phyloP scores from a whole-genome alignment of 768 basidiomycete species.

The Mycena polygramma region DNA sequence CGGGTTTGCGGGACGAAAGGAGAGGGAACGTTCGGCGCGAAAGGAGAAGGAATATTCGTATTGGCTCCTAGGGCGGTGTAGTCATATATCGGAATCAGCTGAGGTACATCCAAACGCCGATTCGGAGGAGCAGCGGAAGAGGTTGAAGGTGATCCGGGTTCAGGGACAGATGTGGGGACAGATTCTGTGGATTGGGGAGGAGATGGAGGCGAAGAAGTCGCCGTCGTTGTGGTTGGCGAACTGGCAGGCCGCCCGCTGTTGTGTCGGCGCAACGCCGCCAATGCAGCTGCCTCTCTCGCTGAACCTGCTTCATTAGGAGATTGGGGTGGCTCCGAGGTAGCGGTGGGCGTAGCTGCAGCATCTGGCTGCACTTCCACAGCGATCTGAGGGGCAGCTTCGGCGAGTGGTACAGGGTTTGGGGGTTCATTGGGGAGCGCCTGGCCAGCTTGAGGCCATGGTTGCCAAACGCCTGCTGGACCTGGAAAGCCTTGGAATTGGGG shows the following conservation, averaged over 20 bases:
- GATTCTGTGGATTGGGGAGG: conserved; percentile 17
- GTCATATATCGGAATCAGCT: conserved; percentile 51
- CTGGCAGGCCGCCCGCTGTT: conserved; percentile 37
- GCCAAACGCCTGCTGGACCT: conserved; percentile 76
- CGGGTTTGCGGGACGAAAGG: conserved; percentile 16
- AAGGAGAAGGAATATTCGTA: conserved; percentile 13
- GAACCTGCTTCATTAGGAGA: conserved; percentile 27
- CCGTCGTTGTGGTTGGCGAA: neutral
- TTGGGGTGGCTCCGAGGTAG: conserved; percentile 10
- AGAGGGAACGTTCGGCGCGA: conserved; percentile 3
- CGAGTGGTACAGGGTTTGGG: neutral
- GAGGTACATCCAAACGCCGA: conserved; percentile 39
- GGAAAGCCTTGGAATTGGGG: conserved; percentile 74
- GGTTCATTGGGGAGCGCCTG: conserved; percentile 31
- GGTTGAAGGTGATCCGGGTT: conserved; percentile 14
- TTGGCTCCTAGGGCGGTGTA: conserved; percentile 35
- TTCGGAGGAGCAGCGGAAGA: conserved; percentile 18
- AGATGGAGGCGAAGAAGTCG: conserved; percentile 22
- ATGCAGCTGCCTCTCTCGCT: conserved; percentile 70
- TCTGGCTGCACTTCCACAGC: conserved; percentile 16
- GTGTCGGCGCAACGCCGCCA: conserved; percentile 73
- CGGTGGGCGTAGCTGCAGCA: conserved; percentile 8
- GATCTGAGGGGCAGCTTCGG: conserved; percentile 14
- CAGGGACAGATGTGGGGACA: neutral
- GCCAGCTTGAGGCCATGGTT: conserved; percentile 66